These are phyloP conservation scores for Mixia osmundae DNA, from an alignment of 1,284 basidiomycete genomes.

Conservation along the genomic window DNA sequence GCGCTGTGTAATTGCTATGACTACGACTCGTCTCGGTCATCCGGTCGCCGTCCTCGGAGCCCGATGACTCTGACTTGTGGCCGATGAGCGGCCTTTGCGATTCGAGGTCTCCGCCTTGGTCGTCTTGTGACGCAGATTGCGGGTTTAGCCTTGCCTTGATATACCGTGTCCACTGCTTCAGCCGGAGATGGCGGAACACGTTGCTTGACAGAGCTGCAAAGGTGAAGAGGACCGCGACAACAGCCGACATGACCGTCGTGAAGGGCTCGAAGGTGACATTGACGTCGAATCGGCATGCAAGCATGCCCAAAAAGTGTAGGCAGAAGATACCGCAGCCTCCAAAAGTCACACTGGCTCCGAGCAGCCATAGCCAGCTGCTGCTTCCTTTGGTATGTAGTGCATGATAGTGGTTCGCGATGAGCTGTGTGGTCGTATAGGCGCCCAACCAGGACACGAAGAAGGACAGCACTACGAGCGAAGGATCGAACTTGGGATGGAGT, in stretches of 20 bases:
- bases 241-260: neutral
- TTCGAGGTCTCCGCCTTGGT: too few species aligned
- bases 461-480: neutral
- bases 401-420: neutral
- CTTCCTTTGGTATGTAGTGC: neutral
- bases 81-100: too few species aligned
- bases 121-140: neutral
- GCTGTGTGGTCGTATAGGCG: neutral
- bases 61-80: too few species aligned
- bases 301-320: slow-evolving; percentile 2
- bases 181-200: neutral
- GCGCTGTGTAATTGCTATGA: too few species aligned
- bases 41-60: too few species aligned
- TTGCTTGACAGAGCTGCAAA: neutral
- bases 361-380: neutral
- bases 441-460: slow-evolving; percentile 1
- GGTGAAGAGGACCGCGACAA: slow-evolving; percentile 3
- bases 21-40: too few species aligned
- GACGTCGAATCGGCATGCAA: neutral
- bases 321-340: neutral
- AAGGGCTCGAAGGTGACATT: neutral
- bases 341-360: neutral
- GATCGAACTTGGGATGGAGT: neutral
- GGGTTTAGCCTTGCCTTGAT: neutral
- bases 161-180: neutral